Base-by-base conservation (phyloP, 2,329 filamentous ascomycete species). In the Tolypocladium capitatum region DNA sequence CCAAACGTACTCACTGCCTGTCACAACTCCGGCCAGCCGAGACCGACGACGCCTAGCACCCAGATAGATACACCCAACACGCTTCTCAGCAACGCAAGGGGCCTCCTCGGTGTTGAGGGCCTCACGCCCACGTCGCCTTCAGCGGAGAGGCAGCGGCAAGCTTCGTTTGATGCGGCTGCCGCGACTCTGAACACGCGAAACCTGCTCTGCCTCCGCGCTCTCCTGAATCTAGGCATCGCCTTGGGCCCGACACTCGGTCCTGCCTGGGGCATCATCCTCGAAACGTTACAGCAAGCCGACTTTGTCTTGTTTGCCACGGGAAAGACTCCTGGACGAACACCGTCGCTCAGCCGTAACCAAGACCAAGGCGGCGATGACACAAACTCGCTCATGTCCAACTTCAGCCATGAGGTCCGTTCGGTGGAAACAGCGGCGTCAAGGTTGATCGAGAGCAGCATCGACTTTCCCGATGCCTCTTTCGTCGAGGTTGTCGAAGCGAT, bases 181-280 rank as follows among this genome's bases (percentile, higher is more conserved):
- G 69, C 72, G 47, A 76, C 80, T 4, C 71, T 97, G 9, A 95
- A 88, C 54, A 91, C 89, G 3, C 78, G 92, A 8, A 97, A 98
- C 59, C 70, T 98, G 4, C 71, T 97, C 1, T 98, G 92, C 57
- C 70, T 98, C 40, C 75, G 94, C 58, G 92, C 92, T 30, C 72
- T 98, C 16, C 69, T 98, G n/a, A 98, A 98, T 56, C 69, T 98
- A 4, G 92, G 92, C 2, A 98, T 97, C 58, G 92, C 92, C 2
- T 69, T 98, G 1, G 92, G 92, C 0, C 89, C 92, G 3, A 95
- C 88, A 0, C 72, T 98, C 1, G 82, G 85, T 33, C 73, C 76
- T 14, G 86, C 91, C 1, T 98, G 94, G 86, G 82, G 81, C 1
- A 97, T 98, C 49, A 74, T 98, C 16, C 75, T 98, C 1, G 90